phyloP scores from a whole-genome alignment of 2,329 filamentous ascomycete species.

The Colletotrichum tofieldiae region DNA sequence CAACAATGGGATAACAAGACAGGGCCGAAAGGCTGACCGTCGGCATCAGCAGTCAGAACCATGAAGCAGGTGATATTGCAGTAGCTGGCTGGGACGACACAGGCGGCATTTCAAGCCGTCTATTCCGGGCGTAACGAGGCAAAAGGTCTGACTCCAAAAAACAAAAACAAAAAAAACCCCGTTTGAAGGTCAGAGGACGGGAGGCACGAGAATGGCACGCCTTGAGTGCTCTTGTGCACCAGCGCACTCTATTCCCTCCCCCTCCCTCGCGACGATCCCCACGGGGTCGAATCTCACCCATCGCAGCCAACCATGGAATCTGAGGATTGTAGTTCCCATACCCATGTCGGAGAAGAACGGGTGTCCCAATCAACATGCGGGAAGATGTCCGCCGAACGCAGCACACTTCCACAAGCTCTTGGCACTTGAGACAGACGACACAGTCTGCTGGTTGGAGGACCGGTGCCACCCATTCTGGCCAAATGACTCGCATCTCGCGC shows the following conservation, averaged over 20 bases:
- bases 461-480: slow-evolving; percentile 8
- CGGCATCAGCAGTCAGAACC: not conserved
- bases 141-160: not conserved
- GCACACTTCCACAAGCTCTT: not conserved
- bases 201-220: not conserved
- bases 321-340: slow-evolving; percentile 9
- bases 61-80: not conserved
- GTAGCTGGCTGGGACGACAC: not conserved
- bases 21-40: not conserved
- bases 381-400: slow-evolving; percentile 10
- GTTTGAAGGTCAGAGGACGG: not conserved
- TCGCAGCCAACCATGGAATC: slow-evolving; percentile 6
- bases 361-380: not conserved
- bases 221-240: slow-evolving; percentile 18
- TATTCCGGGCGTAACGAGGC: not conserved
- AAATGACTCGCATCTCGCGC: slow-evolving; percentile 24
- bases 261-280: slow-evolving; percentile 18
- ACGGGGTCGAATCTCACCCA: slow-evolving; percentile 9
- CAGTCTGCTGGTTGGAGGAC: slow-evolving; percentile 6
- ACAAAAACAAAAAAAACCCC: not conserved
- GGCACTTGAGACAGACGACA: too few relatives aligned
- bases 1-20: not conserved
- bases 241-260: not conserved
- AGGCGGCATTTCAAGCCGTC: slow-evolving; percentile 10
- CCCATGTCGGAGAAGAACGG: slow-evolving; percentile 3